Evolutionary conservation across 2,329 filamentous ascomycete genomes (phyloP), one percentile per base, ranked within the genome.

Genomic region (Beauveria scarabaeidicola): DNA sequence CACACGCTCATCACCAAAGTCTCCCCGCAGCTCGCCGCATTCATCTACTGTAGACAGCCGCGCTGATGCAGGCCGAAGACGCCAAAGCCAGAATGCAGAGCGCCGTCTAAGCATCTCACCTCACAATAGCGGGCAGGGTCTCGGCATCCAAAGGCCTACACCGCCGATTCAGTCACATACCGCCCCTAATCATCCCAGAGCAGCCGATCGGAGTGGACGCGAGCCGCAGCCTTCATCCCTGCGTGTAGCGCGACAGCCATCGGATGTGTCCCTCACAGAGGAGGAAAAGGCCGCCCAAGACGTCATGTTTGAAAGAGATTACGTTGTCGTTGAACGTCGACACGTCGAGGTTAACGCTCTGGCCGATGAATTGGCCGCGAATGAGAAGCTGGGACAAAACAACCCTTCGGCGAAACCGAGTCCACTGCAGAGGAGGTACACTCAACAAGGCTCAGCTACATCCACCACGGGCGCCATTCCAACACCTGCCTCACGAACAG

Each of bases 341-440:
- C 89, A 91, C 21, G 92, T 99, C 11, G 93, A 97, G 72, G 93
- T 99, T 54, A 97, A 99, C 71, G 94, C 94, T 3, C 88, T 99
- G 68, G 94, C 94, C 23, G 94, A 99, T 72, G 93, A 97, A 73
- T 78, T 99, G 69, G 92, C 91, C 48, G 89, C 91, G 56, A 93
- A 89, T 68, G 89, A 89, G 52, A 85, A 85, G 53, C 74, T 86
- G 23, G 63, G 64, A 17, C 83, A 64, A 74, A 79, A 61, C 71
- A 80, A 64, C 25, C 69, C 75, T 32, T 78, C 82, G 46, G 78
- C 81, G 6, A 81, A 85, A 63, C 76, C 83, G 9, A 83, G 83
- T 10, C 79, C 83, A 23, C 84, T 94, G 68, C 77, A 87, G 47
- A 87, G 91, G 60, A 84, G 91, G 64, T 84, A 89, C 17, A 94